phyloP scores from a whole-genome alignment of 495 filamentous ascomycete genomes.

The Evernia prunastri region DNA sequence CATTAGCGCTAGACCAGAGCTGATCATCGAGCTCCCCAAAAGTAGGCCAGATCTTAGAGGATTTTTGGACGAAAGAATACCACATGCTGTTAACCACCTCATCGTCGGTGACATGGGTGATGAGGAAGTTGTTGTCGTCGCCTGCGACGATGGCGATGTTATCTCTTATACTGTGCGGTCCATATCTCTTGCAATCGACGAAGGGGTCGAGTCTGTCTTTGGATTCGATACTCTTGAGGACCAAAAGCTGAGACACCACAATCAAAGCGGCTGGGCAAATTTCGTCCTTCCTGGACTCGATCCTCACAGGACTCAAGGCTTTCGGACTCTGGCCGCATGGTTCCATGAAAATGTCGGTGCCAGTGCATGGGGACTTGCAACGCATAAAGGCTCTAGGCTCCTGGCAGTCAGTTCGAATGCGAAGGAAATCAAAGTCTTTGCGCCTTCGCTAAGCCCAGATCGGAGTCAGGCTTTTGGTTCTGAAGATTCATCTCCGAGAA shows the following conservation, averaged over 20 bases:
- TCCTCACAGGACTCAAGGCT: neutral
- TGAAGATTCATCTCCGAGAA: constrained; percentile 25
- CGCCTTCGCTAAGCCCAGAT: constrained; percentile 51
- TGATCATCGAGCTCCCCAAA: constrained; percentile 59
- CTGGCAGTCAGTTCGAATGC: constrained; percentile 78
- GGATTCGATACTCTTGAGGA: neutral
- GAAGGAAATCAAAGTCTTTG: constrained; percentile 60
- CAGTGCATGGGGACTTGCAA: constrained; percentile 86
- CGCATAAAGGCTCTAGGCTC: constrained; percentile 69
- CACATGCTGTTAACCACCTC: constrained; percentile 74
- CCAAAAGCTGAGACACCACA: neutral
- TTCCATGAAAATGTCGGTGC: constrained; percentile 66
- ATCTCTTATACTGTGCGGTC: constrained; percentile 66
- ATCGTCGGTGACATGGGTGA: constrained; percentile 72
- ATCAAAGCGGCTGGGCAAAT: neutral
- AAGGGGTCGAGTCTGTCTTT: neutral
- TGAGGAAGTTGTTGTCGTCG: constrained; percentile 70
- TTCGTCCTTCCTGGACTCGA: neutral
- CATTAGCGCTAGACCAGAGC: constrained; percentile 52
- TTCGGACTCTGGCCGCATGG: constrained; percentile 44
- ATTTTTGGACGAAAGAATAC: constrained; percentile 47
- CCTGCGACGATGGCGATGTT: constrained; percentile 85
- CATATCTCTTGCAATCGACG: constrained; percentile 38
- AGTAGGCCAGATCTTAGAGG: constrained; percentile 44
- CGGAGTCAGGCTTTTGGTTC: constrained; percentile 9